These are phyloP conservation scores for Trichoderma orchidacearum DNA, from an alignment of 495 filamentous ascomycete genomes.

Conservation along the genomic window DNA sequence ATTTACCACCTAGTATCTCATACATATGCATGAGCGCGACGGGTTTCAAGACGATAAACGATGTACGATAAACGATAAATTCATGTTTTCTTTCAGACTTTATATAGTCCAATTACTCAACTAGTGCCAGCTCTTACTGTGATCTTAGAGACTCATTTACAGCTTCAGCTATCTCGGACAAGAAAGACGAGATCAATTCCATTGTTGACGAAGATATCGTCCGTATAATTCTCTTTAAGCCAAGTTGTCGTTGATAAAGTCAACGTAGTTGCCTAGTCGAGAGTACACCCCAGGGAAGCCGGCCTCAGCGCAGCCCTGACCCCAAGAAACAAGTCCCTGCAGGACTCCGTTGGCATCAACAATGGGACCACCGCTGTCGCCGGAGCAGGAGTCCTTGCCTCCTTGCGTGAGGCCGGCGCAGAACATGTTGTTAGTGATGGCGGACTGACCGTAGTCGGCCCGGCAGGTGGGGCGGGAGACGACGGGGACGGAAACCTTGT, in stretches of 20 bases:
- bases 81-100: neutral
- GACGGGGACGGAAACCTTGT: constrained; percentile 7
- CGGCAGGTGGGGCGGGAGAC: constrained; percentile 3
- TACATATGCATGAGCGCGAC: too few species aligned
- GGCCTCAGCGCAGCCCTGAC: constrained; percentile 5
- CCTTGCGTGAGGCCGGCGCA: constrained; percentile 6
- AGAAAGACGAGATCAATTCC: neutral
- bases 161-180: neutral
- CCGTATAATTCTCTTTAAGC: neutral
- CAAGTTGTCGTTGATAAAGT: neutral
- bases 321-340: constrained; percentile 3
- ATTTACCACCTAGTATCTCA: too few species aligned
- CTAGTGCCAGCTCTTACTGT: neutral
- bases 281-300: constrained; percentile 3
- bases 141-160: neutral
- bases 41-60: too few species aligned
- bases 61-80: too few species aligned
- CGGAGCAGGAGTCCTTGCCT: constrained; percentile 7
- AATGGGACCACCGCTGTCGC: constrained; percentile 7
- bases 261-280: neutral
- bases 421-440: constrained; percentile 6
- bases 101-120: neutral
- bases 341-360: constrained; percentile 1
- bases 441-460: neutral
- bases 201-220: neutral